phyloP scores from a whole-genome alignment of 2,329 filamentous ascomycete species.

The Trichophyton schoenleinii region DNA sequence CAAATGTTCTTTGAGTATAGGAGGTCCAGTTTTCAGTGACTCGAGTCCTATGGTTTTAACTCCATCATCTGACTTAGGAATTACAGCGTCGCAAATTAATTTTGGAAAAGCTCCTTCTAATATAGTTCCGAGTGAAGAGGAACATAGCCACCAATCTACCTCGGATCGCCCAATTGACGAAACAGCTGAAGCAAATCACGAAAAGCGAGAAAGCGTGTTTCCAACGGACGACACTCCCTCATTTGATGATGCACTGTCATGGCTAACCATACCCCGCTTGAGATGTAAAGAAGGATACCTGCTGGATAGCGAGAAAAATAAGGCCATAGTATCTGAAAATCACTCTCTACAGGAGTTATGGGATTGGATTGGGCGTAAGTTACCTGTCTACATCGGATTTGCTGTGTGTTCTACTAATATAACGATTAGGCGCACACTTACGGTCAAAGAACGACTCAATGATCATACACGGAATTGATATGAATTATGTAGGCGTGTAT shows the following conservation, averaged over 20 bases:
- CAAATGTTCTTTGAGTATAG: constrained; percentile 24
- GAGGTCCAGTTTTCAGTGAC: constrained; percentile 16
- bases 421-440: constrained; percentile 24
- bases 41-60: constrained; percentile 22
- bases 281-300: constrained; percentile 45
- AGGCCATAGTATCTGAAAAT: constrained; percentile 43
- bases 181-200: constrained; percentile 27
- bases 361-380: constrained; percentile 43
- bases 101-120: constrained; percentile 19
- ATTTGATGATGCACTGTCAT: constrained; percentile 29
- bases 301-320: constrained; percentile 44
- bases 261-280: constrained; percentile 30
- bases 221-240: constrained; percentile 22
- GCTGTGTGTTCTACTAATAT: background rate
- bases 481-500: constrained; percentile 49
- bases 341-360: constrained; percentile 46
- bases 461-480: constrained; percentile 43
- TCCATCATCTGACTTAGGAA: constrained; percentile 20
- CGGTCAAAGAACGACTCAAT: constrained; percentile 39
- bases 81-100: constrained; percentile 21
- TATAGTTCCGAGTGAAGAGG: background rate
- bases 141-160: background rate
- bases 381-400: background rate
- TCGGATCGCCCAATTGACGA: background rate
- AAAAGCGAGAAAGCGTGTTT: constrained; percentile 26